Base-by-base conservation (phyloP, 1,284 basidiomycete species). In the Leccinum laetum region DNA sequence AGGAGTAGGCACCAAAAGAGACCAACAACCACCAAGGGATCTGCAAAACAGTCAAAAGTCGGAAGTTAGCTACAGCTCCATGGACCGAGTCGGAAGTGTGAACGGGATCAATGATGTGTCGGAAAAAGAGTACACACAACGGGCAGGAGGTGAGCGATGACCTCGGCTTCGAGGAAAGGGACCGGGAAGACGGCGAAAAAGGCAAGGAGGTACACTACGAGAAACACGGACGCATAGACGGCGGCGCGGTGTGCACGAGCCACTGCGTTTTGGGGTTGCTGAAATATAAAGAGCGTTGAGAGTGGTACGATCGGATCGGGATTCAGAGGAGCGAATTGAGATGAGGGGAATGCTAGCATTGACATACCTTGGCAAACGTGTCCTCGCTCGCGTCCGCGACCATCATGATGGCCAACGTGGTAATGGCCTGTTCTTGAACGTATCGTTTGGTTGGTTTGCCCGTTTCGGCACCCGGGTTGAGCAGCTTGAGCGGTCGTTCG, bases 361-460 rank as follows among this genome's bases (percentile, higher is more conserved):
- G 46, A 11, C 66, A 16, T 69, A 86, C 89, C 79, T 90, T 88
- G 5, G 83, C 84, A 69, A 94, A 91, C 2, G 87, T 88, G 2
- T 79, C 80, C 75, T 92, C 90, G 68, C 91, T 91, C 1, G 90
- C 90, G 73, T 94, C 89, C 1, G 93, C 92, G 2, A 95, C 90
- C 87, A n/a, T n/a, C n/a, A n/a, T n/a, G n/a, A 93, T 93, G 2
- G 92, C 92, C 61, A 93, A 77, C 14, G 91, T 93, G 10, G 92
- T 93, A 62, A 96, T 86, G 1, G 88, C 90, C 72, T 94, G 93
- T 74, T 95, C 93, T 72, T 95, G 92, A 1, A 94, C 90, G 70
- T 93, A 95, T 37, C 79, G 75, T 77, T 76, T 82, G 59, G 71
- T 80, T 59, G 68, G 76, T 69, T 71, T 80, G 61, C 63, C 77